Conservation (phyloP, 495 filamentous ascomycete species). For the Barbatosphaeria neglecta region DNA sequence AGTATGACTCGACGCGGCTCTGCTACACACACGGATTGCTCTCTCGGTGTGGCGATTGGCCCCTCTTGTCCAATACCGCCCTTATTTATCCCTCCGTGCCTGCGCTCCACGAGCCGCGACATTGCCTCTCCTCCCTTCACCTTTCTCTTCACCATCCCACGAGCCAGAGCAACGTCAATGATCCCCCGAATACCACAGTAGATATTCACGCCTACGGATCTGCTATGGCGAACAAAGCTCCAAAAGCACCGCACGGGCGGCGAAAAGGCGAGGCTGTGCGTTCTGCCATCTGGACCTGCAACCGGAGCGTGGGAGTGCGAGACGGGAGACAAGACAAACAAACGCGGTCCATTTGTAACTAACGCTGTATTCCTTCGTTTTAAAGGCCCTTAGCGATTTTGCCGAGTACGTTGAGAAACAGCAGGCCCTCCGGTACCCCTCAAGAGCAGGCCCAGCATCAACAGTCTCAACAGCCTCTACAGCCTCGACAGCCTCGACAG, state of each 20-base stretch:
- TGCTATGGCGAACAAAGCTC: constrained; percentile 42
- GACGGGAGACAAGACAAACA: too few species aligned
- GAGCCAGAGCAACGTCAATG: constrained; percentile 8
- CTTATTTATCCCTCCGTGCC: too few species aligned
- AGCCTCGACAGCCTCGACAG: constrained; percentile 53
- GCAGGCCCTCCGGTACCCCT: constrained; percentile 52
- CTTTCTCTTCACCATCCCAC: background rate
- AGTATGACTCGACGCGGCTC: constrained; percentile 7
- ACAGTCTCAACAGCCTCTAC: constrained; percentile 10
- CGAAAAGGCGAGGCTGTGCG: constrained; percentile 76
- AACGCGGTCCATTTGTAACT: too few species aligned
- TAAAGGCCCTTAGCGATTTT: constrained; percentile 85
- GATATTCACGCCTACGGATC: constrained; percentile 6
- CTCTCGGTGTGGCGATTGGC: background rate
- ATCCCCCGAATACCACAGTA: constrained; percentile 15
- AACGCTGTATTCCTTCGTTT: background rate
- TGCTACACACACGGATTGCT: background rate
- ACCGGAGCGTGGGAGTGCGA: too few species aligned
- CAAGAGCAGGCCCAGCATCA: constrained; percentile 23
- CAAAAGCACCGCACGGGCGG: constrained; percentile 61
- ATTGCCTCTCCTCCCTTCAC: too few species aligned
- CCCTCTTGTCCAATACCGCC: background rate
- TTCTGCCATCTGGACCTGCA: too few species aligned
- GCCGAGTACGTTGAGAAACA: constrained; percentile 96
- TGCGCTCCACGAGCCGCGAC: too few species aligned